Conservation (phyloP, 2,329 filamentous ascomycete genomes). For the Arthrinium phaeospermum region DNA sequence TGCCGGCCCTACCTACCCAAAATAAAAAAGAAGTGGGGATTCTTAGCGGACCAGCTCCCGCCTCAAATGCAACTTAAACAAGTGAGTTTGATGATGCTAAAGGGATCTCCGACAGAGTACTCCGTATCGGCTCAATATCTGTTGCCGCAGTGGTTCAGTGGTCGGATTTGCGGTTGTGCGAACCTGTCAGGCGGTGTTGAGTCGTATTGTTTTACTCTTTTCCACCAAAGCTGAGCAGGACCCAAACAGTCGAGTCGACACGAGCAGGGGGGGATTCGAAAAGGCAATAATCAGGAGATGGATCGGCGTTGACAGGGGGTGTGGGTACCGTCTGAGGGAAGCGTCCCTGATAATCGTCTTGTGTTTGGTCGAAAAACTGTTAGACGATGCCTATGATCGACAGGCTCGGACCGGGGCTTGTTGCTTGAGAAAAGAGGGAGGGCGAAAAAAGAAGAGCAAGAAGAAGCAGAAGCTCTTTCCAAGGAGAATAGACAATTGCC, state of each 20-base stretch:
- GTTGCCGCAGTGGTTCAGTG: background rate
- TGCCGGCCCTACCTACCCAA: constrained; percentile 15
- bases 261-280: constrained; percentile 2
- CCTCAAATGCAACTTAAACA: constrained; percentile 15
- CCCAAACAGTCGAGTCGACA: background rate
- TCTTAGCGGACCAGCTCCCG: constrained; percentile 8
- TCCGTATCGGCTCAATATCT: background rate
- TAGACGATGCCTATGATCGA: constrained; percentile 16
- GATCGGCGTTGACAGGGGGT: constrained; percentile 16
- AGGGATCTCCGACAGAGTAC: background rate
- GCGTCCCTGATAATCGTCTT: constrained; percentile 15
- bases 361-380: constrained; percentile 16
- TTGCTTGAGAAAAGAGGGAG: background rate
- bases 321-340: constrained; percentile 17
- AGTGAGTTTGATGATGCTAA: constrained; percentile 11
- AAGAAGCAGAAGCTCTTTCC: background rate
- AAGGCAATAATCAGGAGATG: constrained; percentile 10
- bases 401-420: background rate
- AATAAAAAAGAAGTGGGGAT: constrained; percentile 6
- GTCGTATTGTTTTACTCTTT: background rate
- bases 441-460: background rate
- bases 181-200: background rate
- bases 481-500: background rate
- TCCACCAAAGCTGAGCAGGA: background rate
- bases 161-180: background rate